These are phyloP conservation scores for Flaveria linearis DNA, from an alignment of 129 eudicot genomes.

Conservation along the genomic window DNA sequence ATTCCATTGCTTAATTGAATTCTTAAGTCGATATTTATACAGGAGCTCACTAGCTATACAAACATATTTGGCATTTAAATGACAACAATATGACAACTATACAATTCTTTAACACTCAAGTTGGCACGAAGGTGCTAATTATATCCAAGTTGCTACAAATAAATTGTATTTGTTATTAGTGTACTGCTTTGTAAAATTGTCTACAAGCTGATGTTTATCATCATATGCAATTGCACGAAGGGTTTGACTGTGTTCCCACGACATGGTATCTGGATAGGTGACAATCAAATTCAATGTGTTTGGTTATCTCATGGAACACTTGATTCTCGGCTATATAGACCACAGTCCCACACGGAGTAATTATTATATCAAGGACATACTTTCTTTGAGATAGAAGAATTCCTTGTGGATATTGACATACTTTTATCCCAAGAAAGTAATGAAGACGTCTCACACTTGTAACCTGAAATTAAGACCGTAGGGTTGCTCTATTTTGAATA, in stretches of 20 bases:
- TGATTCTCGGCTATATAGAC: neutral
- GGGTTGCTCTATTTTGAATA: neutral
- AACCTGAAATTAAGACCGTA: neutral
- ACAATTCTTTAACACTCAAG: neutral
- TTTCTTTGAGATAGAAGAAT: neutral
- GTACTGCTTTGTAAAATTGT: neutral
- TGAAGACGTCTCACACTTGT: neutral
- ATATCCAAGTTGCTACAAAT: neutral
- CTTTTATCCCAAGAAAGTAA: conserved; percentile 2
- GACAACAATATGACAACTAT: neutral
- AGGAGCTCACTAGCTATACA: neutral
- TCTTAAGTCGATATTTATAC: neutral
- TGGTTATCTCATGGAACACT: neutral
- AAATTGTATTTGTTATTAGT: neutral
- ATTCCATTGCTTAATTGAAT: neutral
- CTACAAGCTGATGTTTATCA: neutral
- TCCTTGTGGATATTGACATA: neutral
- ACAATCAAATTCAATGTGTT: neutral
- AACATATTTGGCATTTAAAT: neutral
- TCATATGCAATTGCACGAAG: neutral
- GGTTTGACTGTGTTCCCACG: neutral
- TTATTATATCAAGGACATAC: neutral
- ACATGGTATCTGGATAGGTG: neutral
- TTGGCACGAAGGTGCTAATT: neutral
- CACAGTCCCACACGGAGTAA: neutral